Base-by-base conservation (phyloP, 2,329 filamentous ascomycete species). In the Plectosphaerella sp. region DNA sequence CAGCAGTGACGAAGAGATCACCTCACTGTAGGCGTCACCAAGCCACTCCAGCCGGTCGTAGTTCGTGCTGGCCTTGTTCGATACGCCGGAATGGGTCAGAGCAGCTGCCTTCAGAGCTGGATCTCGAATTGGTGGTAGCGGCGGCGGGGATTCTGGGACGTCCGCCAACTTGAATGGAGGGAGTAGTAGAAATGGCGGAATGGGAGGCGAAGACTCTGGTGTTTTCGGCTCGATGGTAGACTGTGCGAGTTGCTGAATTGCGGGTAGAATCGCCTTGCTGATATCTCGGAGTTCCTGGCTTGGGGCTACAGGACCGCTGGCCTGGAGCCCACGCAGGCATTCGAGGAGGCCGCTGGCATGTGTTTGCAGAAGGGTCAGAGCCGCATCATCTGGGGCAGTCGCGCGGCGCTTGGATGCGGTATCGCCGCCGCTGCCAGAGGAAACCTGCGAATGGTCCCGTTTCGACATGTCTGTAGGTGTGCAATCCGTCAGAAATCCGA, bases 11-110 rank as follows among this genome's bases (percentile, higher is more conserved):
- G 88, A 86, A 6, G 91, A 83, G 46, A 91, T 83, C 49, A 91
- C 71, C 62, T 95, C 88, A 49, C 96, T 75, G 61, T 93, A 93
- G 18, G 89, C 87, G 65, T 97, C 93, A 7, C 93, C 93, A 8
- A 96, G 77, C 72, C 93, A 91, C 68, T 97, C 93, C 7, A 97
- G 81, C 16, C 83, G 82, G 62, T 97, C 92, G 67, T 97, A 97
- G 61, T 75, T 79, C 49, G 65, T 9, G 45, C 73, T 70, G 28
- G 63, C 62, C 48, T 67, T 69, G 24, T 62, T 59, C 4, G 61
- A 62, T 50, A 73, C 63, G 1, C 82, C 83, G 1, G 77, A 72
- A 60, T 93, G 89, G 1, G 80, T 89, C 61, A 92, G 87, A 11
- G 84, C 82, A 15, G 83, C 79, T 24, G 70, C 72, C 59, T 86